Conservation (phyloP, 73 alveolate species). For the Tetrahymena elliotti region DNA sequence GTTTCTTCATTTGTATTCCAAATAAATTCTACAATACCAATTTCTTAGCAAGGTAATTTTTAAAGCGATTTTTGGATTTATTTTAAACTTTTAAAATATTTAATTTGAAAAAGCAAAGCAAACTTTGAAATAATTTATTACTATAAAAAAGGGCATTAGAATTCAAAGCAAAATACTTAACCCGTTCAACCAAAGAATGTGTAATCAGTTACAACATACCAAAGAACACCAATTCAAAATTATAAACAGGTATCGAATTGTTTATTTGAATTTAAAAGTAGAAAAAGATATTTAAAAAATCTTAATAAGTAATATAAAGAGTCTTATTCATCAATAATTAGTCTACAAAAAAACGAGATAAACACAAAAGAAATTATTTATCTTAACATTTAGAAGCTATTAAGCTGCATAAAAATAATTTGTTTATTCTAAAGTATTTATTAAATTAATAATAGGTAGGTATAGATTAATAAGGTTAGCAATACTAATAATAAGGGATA, state of each 20-base stretch:
- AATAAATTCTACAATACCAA: background rate
- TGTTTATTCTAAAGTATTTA: too few relatives aligned
- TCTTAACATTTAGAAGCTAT: too few relatives aligned
- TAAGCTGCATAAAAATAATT: too few relatives aligned
- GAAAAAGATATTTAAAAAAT: too few relatives aligned
- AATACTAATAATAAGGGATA: background rate
- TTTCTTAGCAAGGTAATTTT: background rate
- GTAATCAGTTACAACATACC: background rate
- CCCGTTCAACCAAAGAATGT: background rate
- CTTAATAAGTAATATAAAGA: too few relatives aligned
- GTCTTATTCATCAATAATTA: too few relatives aligned
- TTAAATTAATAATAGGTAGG: background rate
- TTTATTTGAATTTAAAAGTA: too few relatives aligned
- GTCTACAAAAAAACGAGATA: too few relatives aligned
- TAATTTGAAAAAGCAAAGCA: background rate
- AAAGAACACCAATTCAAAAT: background rate
- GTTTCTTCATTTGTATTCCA: background rate
- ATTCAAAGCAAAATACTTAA: background rate
- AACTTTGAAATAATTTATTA: background rate
- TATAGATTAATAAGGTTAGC: background rate
- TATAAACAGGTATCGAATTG: too few relatives aligned
- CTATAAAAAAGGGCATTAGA: background rate
- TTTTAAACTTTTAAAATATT: background rate
- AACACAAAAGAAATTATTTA: too few relatives aligned
- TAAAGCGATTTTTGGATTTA: background rate